phyloP scores from a whole-genome alignment of 2,329 filamentous ascomycete genomes.

The Bimuria novae-zelandiae region DNA sequence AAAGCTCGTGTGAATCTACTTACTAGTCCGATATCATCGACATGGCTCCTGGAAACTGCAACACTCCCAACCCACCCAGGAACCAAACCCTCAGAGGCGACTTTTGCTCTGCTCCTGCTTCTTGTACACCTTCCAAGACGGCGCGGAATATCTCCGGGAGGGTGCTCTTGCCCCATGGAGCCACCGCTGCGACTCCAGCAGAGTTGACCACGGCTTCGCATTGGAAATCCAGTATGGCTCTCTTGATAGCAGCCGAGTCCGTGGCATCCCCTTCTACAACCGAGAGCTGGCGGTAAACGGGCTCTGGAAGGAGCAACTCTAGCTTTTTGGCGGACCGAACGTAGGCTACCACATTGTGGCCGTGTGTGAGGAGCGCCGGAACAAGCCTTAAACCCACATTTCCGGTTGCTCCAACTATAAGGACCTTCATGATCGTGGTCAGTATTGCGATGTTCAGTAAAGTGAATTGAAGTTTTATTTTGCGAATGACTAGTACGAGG shows the following conservation, averaged over 20 bases:
- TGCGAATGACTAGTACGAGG: background rate
- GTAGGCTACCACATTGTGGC: conserved; percentile 46
- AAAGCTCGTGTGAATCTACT: conserved; percentile 38
- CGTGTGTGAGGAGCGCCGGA: conserved; percentile 42
- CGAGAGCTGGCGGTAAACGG: conserved; percentile 35
- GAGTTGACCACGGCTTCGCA: conserved; percentile 50
- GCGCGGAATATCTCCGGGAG: conserved; percentile 46
- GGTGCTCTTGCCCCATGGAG: conserved; percentile 45
- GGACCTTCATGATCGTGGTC: conserved; percentile 44
- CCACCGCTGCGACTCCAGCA: conserved; percentile 46
- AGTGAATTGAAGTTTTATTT: background rate
- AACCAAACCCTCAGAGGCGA: conserved; percentile 48
- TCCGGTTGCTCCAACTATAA: conserved; percentile 49
- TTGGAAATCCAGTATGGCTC: conserved; percentile 41
- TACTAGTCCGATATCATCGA: conserved; percentile 33
- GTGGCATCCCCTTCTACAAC: conserved; percentile 48
- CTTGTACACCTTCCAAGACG: conserved; percentile 39
- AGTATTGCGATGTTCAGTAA: background rate
- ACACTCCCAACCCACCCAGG: conserved; percentile 40
- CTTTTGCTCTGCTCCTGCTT: conserved; percentile 40
- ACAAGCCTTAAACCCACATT: conserved; percentile 47
- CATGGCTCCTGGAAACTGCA: conserved; percentile 44
- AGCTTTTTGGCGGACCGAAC: conserved; percentile 49
- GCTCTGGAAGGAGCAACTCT: conserved; percentile 38
- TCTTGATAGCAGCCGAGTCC: conserved; percentile 40